phyloP scores from a whole-genome alignment of 345 rosid species.

The Populus nigra region DNA sequence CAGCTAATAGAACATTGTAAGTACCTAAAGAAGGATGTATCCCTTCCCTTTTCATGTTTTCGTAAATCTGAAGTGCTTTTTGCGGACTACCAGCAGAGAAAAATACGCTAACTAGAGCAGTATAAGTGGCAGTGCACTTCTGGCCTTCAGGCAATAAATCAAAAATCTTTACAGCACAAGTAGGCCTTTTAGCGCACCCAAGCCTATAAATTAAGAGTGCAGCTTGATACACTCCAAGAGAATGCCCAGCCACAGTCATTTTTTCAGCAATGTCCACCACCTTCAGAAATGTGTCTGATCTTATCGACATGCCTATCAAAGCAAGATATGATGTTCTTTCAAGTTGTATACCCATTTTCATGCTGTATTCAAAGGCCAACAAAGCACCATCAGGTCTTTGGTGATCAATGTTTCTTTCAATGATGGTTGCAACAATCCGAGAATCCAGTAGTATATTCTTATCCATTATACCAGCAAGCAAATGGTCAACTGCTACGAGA shows the following conservation, averaged over 20 bases:
- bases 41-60: slow-evolving; percentile 52
- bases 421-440: slow-evolving; percentile 44
- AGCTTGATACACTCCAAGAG: slow-evolving; percentile 54
- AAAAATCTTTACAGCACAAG: slow-evolving; percentile 58
- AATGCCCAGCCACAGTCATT: slow-evolving; percentile 56
- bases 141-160: slow-evolving; percentile 55
- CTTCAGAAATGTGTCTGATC: slow-evolving; percentile 39
- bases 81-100: slow-evolving; percentile 71
- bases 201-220: slow-evolving; percentile 61
- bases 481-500: slow-evolving; percentile 52
- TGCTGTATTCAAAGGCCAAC: slow-evolving; percentile 59
- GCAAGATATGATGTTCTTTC: slow-evolving; percentile 59
- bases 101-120: slow-evolving; percentile 64
- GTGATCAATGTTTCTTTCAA: slow-evolving; percentile 41
- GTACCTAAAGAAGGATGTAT: slow-evolving; percentile 64
- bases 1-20: slow-evolving; percentile 57
- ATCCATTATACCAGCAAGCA: slow-evolving; percentile 45
- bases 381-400: slow-evolving; percentile 55
- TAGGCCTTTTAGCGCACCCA: slow-evolving; percentile 74
- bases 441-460: slow-evolving; percentile 42
- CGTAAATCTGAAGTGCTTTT: slow-evolving; percentile 59
- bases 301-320: slow-evolving; percentile 50
- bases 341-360: slow-evolving; percentile 42
- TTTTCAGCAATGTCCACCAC: slow-evolving; percentile 47
- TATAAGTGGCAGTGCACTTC: slow-evolving; percentile 61